Evolutionary conservation across 768 basidiomycete genomes (phyloP).

Genomic region (Mycena alexandri): DNA sequence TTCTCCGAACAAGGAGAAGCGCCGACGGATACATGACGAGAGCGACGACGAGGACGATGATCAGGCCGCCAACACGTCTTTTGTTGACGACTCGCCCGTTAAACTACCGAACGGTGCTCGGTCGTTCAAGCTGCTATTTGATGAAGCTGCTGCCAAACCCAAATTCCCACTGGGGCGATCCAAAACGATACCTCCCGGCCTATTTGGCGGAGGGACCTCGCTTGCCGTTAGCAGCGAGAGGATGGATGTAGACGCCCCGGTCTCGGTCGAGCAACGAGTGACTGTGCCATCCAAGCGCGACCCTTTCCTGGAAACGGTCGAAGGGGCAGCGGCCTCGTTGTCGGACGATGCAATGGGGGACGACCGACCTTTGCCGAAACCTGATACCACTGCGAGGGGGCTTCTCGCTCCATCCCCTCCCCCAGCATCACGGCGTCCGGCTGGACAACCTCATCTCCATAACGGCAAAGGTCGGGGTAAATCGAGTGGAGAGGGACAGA

Average conservation of each 20-base stretch:
- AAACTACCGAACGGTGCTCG: slow-evolving; percentile 70
- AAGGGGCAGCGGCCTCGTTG: background rate
- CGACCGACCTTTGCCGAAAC: slow-evolving; percentile 35
- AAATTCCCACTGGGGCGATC: slow-evolving; percentile 25
- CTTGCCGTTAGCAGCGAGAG: slow-evolving; percentile 8
- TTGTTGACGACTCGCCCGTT: slow-evolving; percentile 79
- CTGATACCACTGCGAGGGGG: slow-evolving; percentile 39
- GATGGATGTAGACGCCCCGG: slow-evolving; percentile 33
- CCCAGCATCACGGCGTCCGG: slow-evolving; percentile 47
- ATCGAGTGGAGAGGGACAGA: slow-evolving; percentile 40
- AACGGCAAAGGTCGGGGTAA: slow-evolving; percentile 50
- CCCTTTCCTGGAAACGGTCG: slow-evolving; percentile 20
- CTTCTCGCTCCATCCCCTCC: slow-evolving; percentile 83
- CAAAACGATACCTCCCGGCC: slow-evolving; percentile 27
- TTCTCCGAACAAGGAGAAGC: slow-evolving; percentile 83
- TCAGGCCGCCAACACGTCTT: slow-evolving; percentile 54
- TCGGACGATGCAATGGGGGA: slow-evolving; percentile 26
- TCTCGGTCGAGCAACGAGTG: no score
- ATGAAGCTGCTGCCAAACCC: slow-evolving; percentile 50
- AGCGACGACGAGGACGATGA: slow-evolving; percentile 53
- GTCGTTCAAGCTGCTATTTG: slow-evolving; percentile 77
- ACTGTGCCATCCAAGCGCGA: background rate
- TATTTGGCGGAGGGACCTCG: slow-evolving; percentile 23
- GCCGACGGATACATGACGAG: slow-evolving; percentile 64
- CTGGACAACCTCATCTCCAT: slow-evolving; percentile 38